Evolutionary conservation across 2,329 filamentous ascomycete genomes (phyloP), one percentile per base, ranked within the genome.

Genomic region (Neonectria magnoliae): DNA sequence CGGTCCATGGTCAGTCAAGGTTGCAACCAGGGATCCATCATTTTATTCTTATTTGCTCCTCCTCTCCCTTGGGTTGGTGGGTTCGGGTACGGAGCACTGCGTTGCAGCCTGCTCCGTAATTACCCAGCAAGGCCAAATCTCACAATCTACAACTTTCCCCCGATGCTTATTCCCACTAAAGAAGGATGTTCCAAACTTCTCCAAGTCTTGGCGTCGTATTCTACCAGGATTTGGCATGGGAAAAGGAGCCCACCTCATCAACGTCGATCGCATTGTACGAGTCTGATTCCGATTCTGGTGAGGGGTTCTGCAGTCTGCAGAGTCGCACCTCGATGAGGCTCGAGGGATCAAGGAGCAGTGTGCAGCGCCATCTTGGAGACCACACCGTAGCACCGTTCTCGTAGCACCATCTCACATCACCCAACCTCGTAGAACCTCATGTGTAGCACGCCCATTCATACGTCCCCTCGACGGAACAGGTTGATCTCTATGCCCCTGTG

Each of bases 261-360:
- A 50, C 25, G 5, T 42, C 33, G 52, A 42, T 55, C 53, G 45
- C 61, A 67, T 65, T 44, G 53, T 51, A 54, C 60, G 25, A 44
- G 60, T 71, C 66, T 62, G 48, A 42, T 54, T 52, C 57, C 52
- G 38, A 42, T 9, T 10, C 10, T 18, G 13, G 38, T 59, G 54
- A 67, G 68, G 63, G 58, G 47, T 5, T 57, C 68, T 45, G 59
- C 47, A 60, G 47, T 57, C 68, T 45, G 59, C 47, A 60, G 50
- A 47, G 65, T 69, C 57, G 60, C 68, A 68, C 55, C 55, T 69
- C 68, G 58, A 71, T 66, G 58, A 69, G 61, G 67, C 57, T 69
- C 68, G 64, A 65, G 60, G 65, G 27, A 20, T 29, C 29, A 51
- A 42, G 8, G 38, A 42, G 8, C 3, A 18, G n/a, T 5, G 10